Base-by-base conservation (phyloP, 495 filamentous ascomycete genomes). In the Podospora sp. region DNA sequence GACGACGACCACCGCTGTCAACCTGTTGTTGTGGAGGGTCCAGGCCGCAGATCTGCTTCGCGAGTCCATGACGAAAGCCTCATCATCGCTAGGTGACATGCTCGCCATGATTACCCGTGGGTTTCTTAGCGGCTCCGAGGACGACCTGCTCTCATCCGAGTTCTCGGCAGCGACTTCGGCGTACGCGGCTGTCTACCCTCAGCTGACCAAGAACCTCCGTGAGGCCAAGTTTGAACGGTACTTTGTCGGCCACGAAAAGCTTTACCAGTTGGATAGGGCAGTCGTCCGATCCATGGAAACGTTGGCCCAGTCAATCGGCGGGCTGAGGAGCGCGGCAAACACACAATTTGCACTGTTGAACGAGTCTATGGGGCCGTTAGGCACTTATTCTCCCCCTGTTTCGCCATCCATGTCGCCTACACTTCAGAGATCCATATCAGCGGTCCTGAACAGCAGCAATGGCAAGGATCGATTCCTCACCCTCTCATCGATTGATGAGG, bases 181-280 rank as follows among this genome's bases (percentile, higher is more conserved):
- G 8, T 93, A 94, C 74, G 86, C 84, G 62, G 86, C 87, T 25
- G 86, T 86, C n/a, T 90, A 93, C 71, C 80, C 83, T 9, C 85
- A 86, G 52, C 83, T 99, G 70, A 87, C 89, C 33, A 95, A 91
- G 75, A 89, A 94, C 62, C 84, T 97, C 0, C 85, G 85, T 68
- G 95, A 99, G 72, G 89, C 94, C 4, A 97, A 93, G 72, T 90
- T 90, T 66, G 95, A 99, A 77, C 92, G 97, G 71, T 96, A 90
- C 71, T 80, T 96, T 6, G 75, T 90, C 5, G 95, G 95, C 1
- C 91, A 89, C 0, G 95, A 97, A 73, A 87, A 85, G 63, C 83
- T 95, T 69, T 97, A 96, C 75, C 82, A 87, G 40, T 79, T 95
- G 8, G 91, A 97, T 72, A 88, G 88, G 63, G 89, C 85, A 6